These are phyloP conservation scores for Verticillium klebahnii DNA, from an alignment of 2,329 filamentous ascomycete genomes.

Conservation along the genomic window DNA sequence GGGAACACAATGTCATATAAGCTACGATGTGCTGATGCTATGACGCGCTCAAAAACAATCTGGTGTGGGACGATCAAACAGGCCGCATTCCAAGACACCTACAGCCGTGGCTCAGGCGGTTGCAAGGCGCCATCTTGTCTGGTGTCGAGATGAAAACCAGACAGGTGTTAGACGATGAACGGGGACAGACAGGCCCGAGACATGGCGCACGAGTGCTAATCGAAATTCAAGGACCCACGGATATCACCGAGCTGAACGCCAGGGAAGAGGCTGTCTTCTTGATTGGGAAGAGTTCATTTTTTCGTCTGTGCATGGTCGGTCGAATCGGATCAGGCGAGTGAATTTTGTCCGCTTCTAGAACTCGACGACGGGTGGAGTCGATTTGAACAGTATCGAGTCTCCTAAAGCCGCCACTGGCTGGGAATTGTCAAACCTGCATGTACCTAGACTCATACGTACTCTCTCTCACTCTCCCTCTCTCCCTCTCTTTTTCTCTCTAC, in stretches of 20 bases:
- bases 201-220: not conserved
- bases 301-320: not conserved
- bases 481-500: too few relatives aligned
- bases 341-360: not conserved
- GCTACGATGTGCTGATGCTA: not conserved
- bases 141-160: not conserved
- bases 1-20: not conserved
- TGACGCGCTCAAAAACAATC: not conserved
- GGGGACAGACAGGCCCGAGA: not conserved
- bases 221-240: not conserved
- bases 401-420: not conserved
- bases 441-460: too few relatives aligned
- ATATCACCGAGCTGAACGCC: not conserved
- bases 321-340: not conserved
- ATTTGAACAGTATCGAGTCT: not conserved
- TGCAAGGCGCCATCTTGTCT: not conserved
- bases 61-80: not conserved
- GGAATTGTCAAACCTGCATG: not conserved
- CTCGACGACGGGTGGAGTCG: not conserved
- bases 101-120: not conserved
- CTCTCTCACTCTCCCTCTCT: too few relatives aligned
- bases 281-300: not conserved
- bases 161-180: not conserved
- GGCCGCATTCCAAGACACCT: not conserved
- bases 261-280: not conserved